Evolutionary conservation across 257 asterid species (phyloP), one percentile per base, ranked within the genome.

Genomic region (Solanum virginianum): DNA sequence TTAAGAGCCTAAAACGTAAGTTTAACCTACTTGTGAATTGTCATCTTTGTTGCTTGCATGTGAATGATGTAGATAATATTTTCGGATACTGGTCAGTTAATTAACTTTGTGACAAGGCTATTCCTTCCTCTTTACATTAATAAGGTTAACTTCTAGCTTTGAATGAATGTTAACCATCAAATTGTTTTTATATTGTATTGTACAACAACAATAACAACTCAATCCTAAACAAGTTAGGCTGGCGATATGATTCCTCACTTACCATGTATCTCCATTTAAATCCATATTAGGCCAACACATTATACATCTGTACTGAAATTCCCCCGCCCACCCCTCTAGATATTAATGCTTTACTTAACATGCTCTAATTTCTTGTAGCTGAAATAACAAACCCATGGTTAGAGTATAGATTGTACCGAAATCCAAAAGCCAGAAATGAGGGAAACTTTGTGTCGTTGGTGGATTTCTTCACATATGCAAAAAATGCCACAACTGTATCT

Each of bases 401-500:
- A 8, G 49, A 62, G 0, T 91, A 8, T 80, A 0, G 54, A 3
- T 10, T 95, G 85, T 88, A 43, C 32, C 92, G 98, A 68, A 95
- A 92, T 84, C 97, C 98, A 84, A 86, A 63, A 68, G 87, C 83
- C 85, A 86, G 54, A 47, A 85, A 49, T 47, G 88, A 41, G 66
- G 98, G 95, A 86, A 92, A 66, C 7, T 83, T 91, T 6, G 57
- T 90, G 91, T 87, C 56, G 68, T 86, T 95, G 81, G 88, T 89
- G 39, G 94, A 95, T 39, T 94, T 95, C 86, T 86, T 94, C 89
- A 91, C 88, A 85, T 84, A 89, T 62, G 95, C 97, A 45, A 87
- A 84, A n/a, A 92, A 93, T 84, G 87, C 91, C 41, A 72, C 95
- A 81, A 90, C 97, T 43, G 90, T 92, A 86, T 90, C 95, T 86